Conservation (phyloP, 1,139 yeast genomes). For the Diutina ranongensis region DNA sequence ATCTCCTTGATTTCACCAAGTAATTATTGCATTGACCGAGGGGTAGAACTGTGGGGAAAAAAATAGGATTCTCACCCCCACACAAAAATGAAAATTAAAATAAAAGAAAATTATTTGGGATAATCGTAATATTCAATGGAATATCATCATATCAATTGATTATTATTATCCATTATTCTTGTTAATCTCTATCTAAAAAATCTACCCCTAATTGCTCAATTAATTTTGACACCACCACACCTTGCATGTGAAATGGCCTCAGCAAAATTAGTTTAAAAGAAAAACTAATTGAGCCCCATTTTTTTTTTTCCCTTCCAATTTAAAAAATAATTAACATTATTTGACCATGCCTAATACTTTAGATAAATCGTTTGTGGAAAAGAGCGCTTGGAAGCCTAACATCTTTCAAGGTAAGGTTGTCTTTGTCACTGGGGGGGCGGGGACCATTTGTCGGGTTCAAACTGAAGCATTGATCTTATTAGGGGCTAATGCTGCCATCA, state of each 20-base stretch:
- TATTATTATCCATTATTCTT: neutral
- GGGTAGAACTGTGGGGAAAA: too few relatives aligned
- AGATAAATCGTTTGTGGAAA: slow-evolving; percentile 11
- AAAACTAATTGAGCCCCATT: neutral
- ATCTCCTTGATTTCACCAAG: too few relatives aligned
- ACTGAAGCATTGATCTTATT: slow-evolving; percentile 68
- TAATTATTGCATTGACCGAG: too few relatives aligned
- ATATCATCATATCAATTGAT: too few relatives aligned
- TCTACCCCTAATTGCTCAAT: neutral
- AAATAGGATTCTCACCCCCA: too few relatives aligned
- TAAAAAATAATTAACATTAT: neutral
- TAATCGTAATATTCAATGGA: too few relatives aligned
- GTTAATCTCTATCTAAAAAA: too few relatives aligned
- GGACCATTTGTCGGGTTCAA: slow-evolving; percentile 82
- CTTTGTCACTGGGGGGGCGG: slow-evolving; percentile 92
- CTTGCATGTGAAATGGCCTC: too few relatives aligned
- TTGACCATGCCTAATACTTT: slow-evolving; percentile 1
- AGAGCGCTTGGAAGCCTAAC: slow-evolving; percentile 37
- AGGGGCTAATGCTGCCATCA: slow-evolving; percentile 79
- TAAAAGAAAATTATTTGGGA: too few relatives aligned
- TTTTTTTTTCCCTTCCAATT: neutral
- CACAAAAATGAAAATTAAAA: too few relatives aligned
- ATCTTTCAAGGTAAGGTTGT: slow-evolving; percentile 75
- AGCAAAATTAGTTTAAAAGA: too few relatives aligned
- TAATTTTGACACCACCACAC: too few relatives aligned